Conservation (phyloP, 2,329 filamentous ascomycete genomes). For the Cladophialophora psammophila region DNA sequence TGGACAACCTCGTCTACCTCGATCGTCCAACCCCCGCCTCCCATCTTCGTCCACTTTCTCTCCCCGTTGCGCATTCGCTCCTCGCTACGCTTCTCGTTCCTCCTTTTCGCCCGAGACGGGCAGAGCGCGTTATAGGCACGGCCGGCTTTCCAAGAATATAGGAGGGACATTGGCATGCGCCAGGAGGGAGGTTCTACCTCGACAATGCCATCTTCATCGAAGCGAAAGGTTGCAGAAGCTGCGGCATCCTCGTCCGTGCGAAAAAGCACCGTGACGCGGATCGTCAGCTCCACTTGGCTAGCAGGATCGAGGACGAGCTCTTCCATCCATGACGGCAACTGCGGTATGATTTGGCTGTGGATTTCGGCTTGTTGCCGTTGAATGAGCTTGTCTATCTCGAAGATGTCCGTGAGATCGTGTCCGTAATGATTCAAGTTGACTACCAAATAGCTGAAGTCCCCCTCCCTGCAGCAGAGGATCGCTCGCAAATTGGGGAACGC, state of each 20-base stretch:
- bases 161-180: background rate
- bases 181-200: background rate
- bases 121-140: background rate
- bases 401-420: background rate
- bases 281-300: background rate
- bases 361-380: background rate
- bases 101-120: too few relatives aligned
- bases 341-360: constrained; percentile 1
- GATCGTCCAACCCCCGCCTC: background rate
- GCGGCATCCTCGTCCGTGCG: background rate
- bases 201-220: background rate
- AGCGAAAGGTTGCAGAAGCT: background rate
- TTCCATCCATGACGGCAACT: background rate
- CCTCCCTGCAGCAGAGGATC: background rate
- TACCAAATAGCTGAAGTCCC: background rate
- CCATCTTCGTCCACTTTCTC: background rate
- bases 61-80: background rate
- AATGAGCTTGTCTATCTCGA: background rate
- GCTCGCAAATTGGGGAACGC: background rate
- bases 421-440: background rate
- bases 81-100: too few relatives aligned
- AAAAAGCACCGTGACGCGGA: background rate
- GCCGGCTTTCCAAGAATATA: background rate
- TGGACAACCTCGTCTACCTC: background rate
- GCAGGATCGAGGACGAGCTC: background rate